phyloP scores from a whole-genome alignment of 768 basidiomycete species.

The Russula sp. region DNA sequence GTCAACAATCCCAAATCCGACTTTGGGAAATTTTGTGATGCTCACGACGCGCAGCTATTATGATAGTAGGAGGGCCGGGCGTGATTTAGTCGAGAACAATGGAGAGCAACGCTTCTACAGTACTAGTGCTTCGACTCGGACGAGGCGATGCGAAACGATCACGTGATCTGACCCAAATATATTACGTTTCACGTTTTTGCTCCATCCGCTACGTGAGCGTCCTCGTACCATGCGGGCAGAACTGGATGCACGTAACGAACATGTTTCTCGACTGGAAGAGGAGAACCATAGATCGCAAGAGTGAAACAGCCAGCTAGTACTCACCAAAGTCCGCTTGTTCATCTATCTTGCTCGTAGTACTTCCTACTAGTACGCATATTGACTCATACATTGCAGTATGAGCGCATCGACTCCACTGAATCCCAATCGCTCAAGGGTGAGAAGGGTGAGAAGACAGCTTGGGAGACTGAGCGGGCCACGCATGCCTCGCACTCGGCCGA shows the following conservation, averaged over 20 bases:
- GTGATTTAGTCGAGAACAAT: too few relatives aligned
- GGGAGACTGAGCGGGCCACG: constrained; percentile 25
- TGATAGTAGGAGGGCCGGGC: too few relatives aligned
- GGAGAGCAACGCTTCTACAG: too few relatives aligned
- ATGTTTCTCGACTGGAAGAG: constrained; percentile 66
- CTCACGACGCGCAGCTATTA: too few relatives aligned
- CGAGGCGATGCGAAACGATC: too few relatives aligned
- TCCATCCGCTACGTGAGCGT: constrained; percentile 75
- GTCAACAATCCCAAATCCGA: too few relatives aligned
- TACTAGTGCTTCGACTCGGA: too few relatives aligned
- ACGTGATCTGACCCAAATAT: constrained; percentile 34
- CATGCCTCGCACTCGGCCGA: constrained; percentile 7
- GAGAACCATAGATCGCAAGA: constrained; percentile 83
- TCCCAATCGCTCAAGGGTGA: constrained; percentile 76
- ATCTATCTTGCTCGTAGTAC: background rate
- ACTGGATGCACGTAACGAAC: constrained; percentile 63
- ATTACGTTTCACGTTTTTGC: constrained; percentile 56
- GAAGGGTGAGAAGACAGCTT: constrained; percentile 32
- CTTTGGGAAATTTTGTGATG: too few relatives aligned
- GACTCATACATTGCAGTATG: constrained; percentile 51
- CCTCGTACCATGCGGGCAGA: constrained; percentile 66
- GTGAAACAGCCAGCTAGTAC: constrained; percentile 64
- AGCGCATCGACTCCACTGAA: constrained; percentile 85
- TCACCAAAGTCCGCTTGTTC: constrained; percentile 62
- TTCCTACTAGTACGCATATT: background rate